These are phyloP conservation scores for Alternaria sp. DNA, from an alignment of 2,329 filamentous ascomycete species.

Conservation along the genomic window DNA sequence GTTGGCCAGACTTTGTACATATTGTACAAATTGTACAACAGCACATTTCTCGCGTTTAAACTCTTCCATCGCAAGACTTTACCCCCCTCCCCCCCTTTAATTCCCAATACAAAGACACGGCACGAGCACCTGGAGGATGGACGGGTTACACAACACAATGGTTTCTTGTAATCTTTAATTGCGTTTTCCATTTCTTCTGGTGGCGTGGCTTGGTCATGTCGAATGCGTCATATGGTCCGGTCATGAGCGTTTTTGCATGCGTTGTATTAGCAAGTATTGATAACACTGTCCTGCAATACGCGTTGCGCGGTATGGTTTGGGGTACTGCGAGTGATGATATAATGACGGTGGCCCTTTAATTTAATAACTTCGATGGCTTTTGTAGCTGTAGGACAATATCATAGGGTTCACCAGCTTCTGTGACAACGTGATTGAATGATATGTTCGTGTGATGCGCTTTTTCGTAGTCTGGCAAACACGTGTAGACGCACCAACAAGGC, in stretches of 20 bases:
- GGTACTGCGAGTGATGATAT: neutral
- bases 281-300: neutral
- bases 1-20: neutral
- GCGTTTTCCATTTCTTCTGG: constrained; percentile 1
- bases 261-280: neutral
- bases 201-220: neutral
- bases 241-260: constrained; percentile 2
- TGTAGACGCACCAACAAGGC: constrained; percentile 8
- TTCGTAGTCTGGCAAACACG: neutral
- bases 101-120: constrained; percentile 2
- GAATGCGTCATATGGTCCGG: neutral
- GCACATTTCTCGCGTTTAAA: constrained; percentile 1
- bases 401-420: neutral
- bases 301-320: constrained; percentile 3
- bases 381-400: neutral
- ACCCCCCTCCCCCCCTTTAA: neutral
- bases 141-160: neutral
- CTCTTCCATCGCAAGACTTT: constrained; percentile 10
- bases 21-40: constrained; percentile 6
- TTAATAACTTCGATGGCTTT: neutral
- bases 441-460: neutral
- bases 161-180: neutral
- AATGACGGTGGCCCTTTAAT: constrained; percentile 1
- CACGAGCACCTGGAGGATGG: constrained; percentile 1
- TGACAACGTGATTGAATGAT: neutral